phyloP scores from a whole-genome alignment of 1,284 basidiomycete species.

The Pyrrhoderma noxium region DNA sequence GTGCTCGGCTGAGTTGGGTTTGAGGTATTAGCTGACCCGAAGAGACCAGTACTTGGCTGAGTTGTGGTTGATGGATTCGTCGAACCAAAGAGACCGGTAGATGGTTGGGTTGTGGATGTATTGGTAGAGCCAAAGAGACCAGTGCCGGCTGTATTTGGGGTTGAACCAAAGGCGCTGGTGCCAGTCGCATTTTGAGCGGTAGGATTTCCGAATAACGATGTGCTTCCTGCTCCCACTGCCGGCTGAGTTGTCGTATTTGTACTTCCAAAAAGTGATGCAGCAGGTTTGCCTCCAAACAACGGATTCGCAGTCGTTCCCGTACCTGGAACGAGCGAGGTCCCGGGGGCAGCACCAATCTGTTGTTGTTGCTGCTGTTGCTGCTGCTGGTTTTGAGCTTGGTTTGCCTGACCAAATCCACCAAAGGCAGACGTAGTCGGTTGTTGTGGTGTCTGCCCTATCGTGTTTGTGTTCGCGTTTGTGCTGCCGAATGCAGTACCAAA shows the following conservation, averaged over 20 bases:
- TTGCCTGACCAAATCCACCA: slow-evolving; percentile 12
- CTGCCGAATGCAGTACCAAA: slow-evolving; percentile 13
- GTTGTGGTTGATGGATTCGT: slow-evolving; percentile 10
- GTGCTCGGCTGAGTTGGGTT: slow-evolving; percentile 15
- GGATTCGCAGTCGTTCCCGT: slow-evolving; percentile 6
- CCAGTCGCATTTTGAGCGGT: background rate
- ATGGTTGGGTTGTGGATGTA: slow-evolving; percentile 23
- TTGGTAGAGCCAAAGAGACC: slow-evolving; percentile 32
- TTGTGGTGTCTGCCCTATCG: background rate
- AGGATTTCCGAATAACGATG: slow-evolving; percentile 7
- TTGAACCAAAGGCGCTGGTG: background rate
- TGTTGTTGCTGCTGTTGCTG: slow-evolving; percentile 13
- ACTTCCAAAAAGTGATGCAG: slow-evolving; percentile 14
- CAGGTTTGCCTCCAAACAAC: slow-evolving; percentile 17
- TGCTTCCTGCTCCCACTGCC: slow-evolving; percentile 20
- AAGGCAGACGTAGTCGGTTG: slow-evolving; percentile 7
- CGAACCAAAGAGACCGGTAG: slow-evolving; percentile 2
- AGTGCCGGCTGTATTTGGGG: slow-evolving; percentile 10
- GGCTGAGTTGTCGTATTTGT: slow-evolving; percentile 21
- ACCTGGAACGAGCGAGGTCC: slow-evolving; percentile 8
- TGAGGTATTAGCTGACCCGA: slow-evolving; percentile 24
- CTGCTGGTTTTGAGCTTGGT: slow-evolving; percentile 1
- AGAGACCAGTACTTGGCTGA: slow-evolving; percentile 26
- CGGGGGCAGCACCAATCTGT: background rate
- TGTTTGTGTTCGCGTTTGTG: slow-evolving; percentile 3